Evolutionary conservation across 2,329 filamentous ascomycete genomes (phyloP).

Genomic region (Trichoderma pleuroti): DNA sequence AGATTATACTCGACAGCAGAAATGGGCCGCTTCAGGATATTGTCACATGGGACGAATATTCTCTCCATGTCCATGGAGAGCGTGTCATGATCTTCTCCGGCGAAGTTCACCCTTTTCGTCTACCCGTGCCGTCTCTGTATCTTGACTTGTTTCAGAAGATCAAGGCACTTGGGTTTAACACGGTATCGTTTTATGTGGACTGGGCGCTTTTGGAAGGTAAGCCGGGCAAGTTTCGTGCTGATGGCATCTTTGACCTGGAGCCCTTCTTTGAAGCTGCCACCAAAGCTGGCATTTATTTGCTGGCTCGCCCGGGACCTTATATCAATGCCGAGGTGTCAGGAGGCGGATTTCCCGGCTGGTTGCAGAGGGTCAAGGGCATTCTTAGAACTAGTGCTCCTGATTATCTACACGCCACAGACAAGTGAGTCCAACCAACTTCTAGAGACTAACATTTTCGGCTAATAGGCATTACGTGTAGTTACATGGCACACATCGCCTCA

Average conservation of each 20-base stretch:
- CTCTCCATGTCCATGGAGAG: constrained; percentile 66
- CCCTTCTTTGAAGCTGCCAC: constrained; percentile 74
- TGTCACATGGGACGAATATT: constrained; percentile 70
- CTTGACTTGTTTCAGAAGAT: constrained; percentile 79
- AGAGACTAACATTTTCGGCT: neutral
- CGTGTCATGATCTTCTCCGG: constrained; percentile 69
- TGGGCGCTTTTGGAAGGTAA: constrained; percentile 77
- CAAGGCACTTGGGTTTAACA: constrained; percentile 75
- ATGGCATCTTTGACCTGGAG: constrained; percentile 69
- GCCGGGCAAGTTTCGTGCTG: constrained; percentile 63
- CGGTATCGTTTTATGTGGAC: constrained; percentile 74
- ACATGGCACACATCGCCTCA: constrained; percentile 57
- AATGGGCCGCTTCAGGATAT: constrained; percentile 33
- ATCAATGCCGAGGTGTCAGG: constrained; percentile 76
- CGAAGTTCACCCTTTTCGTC: constrained; percentile 66
- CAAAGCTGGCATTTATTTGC: constrained; percentile 70
- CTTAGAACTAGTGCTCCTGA: constrained; percentile 60
- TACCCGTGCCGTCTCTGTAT: constrained; percentile 48
- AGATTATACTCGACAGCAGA: constrained; percentile 24
- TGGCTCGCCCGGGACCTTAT: constrained; percentile 69
- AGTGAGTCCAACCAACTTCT: constrained; percentile 35
- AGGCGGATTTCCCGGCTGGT: constrained; percentile 78
- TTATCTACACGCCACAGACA: constrained; percentile 64
- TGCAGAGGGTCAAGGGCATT: constrained; percentile 63
- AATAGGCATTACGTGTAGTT: constrained; percentile 37